Percentiles rank a stretch among this genome's conserved stretches.
These are phyloP conservation scores for Bryoerythrophyllum caledonicum DNA, from an alignment of 225 moss, liverwort and hornwort species.

Conservation along the genomic window DNA sequence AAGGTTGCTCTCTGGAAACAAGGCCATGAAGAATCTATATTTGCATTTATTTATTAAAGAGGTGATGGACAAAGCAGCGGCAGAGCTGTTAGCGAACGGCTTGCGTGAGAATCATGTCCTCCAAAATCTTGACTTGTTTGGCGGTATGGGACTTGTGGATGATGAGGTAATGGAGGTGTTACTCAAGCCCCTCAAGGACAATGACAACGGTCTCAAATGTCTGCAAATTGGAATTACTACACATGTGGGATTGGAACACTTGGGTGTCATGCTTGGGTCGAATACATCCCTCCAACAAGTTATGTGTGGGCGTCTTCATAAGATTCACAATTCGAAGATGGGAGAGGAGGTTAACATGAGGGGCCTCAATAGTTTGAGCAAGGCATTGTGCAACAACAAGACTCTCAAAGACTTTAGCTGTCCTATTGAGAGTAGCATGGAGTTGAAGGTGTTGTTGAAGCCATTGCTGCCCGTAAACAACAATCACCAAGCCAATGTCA, in stretches of 20 bases:
- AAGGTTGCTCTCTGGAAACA: slow-evolving; percentile 1
- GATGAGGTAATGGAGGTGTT: no score
- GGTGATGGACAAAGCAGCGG: background rate
- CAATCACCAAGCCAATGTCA: background rate
- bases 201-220: fast-evolving
- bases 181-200: background rate
- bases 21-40: fast-evolving
- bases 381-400: background rate
- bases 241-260: background rate
- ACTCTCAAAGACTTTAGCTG: fast-evolving
- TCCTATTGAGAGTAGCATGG: fast-evolving
- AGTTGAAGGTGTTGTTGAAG: slow-evolving; percentile 1
- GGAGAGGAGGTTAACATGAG: no score
- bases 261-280: background rate
- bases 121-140: fast-evolving
- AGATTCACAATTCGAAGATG: no score
- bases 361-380: background rate
- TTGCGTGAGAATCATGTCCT: background rate
- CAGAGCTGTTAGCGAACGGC: background rate
- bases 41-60: background rate
- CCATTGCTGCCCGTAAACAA: background rate
- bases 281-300: no score
- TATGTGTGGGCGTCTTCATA: no score
- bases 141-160: background rate
- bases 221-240: fast-evolving